phyloP scores from a whole-genome alignment of 148 eudicot species.

The Rhododendron kiyosumense region DNA sequence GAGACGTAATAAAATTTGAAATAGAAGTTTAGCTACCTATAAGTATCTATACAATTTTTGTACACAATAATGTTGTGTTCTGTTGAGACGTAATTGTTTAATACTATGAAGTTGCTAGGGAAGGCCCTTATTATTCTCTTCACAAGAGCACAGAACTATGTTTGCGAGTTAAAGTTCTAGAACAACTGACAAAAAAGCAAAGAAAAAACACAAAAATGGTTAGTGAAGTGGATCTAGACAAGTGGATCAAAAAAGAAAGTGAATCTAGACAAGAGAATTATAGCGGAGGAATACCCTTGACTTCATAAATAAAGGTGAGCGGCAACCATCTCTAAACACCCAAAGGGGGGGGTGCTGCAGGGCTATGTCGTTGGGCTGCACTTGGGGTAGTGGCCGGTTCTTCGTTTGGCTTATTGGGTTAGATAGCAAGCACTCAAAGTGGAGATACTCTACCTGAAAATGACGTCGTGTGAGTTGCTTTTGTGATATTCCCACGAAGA shows the following conservation, averaged over 20 bases:
- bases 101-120: background rate
- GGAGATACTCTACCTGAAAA: background rate
- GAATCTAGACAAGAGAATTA: background rate
- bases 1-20: background rate
- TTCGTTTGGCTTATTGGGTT: background rate
- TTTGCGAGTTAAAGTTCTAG: background rate
- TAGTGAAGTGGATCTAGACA: background rate
- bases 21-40: background rate
- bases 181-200: background rate
- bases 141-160: background rate
- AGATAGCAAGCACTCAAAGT: background rate
- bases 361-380: background rate
- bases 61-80: background rate
- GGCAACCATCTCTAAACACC: background rate
- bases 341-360: background rate
- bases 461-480: background rate
- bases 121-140: background rate
- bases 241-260: background rate
- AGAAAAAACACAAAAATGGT: background rate
- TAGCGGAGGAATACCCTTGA: background rate
- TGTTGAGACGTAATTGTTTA: background rate
- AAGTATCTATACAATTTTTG: background rate
- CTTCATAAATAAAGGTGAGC: background rate
- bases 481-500: background rate
- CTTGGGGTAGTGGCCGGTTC: background rate